Evolutionary conservation across 352 stramenopile species (phyloP).

Genomic region (Thalassiosira delicatula): DNA sequence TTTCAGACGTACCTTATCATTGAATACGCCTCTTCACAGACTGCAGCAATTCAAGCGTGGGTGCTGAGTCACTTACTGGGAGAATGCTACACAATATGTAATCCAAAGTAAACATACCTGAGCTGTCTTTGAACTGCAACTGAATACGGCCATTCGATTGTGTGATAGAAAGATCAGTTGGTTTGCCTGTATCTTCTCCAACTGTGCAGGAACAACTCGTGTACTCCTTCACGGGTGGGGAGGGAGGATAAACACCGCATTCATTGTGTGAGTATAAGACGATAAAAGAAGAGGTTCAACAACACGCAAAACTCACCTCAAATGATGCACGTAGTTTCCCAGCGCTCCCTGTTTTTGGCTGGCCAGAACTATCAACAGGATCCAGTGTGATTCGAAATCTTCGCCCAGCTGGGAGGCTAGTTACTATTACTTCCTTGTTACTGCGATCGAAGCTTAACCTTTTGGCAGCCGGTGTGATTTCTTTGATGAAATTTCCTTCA

Average conservation of each 20-base stretch:
- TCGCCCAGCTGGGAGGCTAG: too few species aligned
- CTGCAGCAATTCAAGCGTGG: too few species aligned
- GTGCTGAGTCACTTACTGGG: too few species aligned
- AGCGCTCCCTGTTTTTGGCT: too few species aligned
- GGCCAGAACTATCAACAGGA: too few species aligned
- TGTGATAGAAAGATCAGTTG: background rate
- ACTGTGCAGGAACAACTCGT: background rate
- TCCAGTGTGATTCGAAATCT: too few species aligned
- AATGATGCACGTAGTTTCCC: background rate
- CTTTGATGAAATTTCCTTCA: background rate
- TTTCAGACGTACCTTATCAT: too few species aligned
- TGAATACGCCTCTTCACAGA: background rate
- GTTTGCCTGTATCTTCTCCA: background rate
- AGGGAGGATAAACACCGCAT: background rate
- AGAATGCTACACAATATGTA: too few species aligned
- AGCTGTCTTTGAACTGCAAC: background rate
- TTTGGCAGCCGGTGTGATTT: background rate
- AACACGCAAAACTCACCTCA: background rate
- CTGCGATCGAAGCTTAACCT: too few species aligned
- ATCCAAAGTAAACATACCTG: too few species aligned
- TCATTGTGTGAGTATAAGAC: background rate
- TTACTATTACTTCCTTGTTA: too few species aligned
- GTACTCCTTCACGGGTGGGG: background rate
- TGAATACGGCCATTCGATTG: background rate
- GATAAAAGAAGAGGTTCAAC: background rate